Percentiles rank a stretch among this genome's conserved stretches.
Conservation (phyloP, 768 basidiomycete species). For the Candolleomyces efflorescens region DNA sequence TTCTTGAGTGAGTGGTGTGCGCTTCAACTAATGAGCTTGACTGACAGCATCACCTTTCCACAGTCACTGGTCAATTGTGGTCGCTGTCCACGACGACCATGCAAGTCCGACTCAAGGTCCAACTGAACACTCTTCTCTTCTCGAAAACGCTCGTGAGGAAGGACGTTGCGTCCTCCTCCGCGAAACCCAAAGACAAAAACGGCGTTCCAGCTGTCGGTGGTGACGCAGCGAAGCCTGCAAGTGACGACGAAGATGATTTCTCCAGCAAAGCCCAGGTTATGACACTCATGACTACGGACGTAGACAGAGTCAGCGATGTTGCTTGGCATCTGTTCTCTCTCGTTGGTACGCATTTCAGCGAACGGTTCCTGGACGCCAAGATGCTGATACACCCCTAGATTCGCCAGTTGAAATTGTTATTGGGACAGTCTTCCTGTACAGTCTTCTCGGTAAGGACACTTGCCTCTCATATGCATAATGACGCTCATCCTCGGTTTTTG, state of each 20-base stretch:
- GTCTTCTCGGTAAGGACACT: constrained; percentile 54
- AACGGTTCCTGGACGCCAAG: neutral
- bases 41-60: neutral
- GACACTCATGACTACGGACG: constrained; percentile 95
- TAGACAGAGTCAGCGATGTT: constrained; percentile 86
- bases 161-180: constrained; percentile 68
- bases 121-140: constrained; percentile 82
- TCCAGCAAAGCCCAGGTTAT: constrained; percentile 79
- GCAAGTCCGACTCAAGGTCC: constrained; percentile 66
- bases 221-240: constrained; percentile 4
- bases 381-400: constrained; percentile 35
- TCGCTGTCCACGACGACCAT: constrained; percentile 63
- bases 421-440: constrained; percentile 73
- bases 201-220: constrained; percentile 9
- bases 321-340: constrained; percentile 74
- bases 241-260: constrained; percentile 52
- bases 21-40: neutral
- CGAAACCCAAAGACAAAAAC: constrained; percentile 8
- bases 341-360: constrained; percentile 45
- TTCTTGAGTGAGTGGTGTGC: constrained; percentile 27
- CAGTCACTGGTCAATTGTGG: constrained; percentile 70
- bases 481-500: neutral
- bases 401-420: constrained; percentile 75
- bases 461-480: neutral
- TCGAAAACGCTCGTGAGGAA: constrained; percentile 85